Conservation (phyloP, 75 land plant species). For the Pinus tabuliformis region DNA sequence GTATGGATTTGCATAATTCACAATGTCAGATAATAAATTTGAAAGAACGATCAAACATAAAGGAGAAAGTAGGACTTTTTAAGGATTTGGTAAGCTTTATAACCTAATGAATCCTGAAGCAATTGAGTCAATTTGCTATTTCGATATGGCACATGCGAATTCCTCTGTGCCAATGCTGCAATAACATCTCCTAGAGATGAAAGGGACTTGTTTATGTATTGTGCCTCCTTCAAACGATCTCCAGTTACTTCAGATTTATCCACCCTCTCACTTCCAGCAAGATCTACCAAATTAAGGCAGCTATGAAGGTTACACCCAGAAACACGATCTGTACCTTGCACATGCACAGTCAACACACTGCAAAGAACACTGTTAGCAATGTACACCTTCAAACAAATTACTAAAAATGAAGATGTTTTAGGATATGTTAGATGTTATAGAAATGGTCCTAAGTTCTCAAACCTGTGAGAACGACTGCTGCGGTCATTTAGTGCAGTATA, state of each 20-base stretch:
- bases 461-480: slow-evolving; percentile 97
- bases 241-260: slow-evolving; percentile 92
- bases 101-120: slow-evolving; percentile 92
- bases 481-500: slow-evolving; percentile 76
- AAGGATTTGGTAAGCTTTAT: background rate
- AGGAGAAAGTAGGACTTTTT: background rate
- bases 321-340: slow-evolving; percentile 52
- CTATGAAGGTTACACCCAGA: slow-evolving; percentile 57
- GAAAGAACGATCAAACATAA: background rate
- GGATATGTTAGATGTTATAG: background rate
- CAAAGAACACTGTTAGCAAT: slow-evolving; percentile 13
- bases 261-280: slow-evolving; percentile 95
- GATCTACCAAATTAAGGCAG: slow-evolving; percentile 87
- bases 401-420: background rate
- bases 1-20: background rate
- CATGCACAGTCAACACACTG: slow-evolving; percentile 83
- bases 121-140: slow-evolving; percentile 96
- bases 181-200: slow-evolving; percentile 94
- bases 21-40: background rate
- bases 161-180: slow-evolving; percentile 74
- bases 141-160: slow-evolving; percentile 84
- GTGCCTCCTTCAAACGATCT: slow-evolving; percentile 91
- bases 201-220: slow-evolving; percentile 83
- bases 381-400: background rate
- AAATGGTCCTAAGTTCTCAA: background rate